phyloP scores from a whole-genome alignment of 495 filamentous ascomycete genomes.

The Cenococcum geophilum region DNA sequence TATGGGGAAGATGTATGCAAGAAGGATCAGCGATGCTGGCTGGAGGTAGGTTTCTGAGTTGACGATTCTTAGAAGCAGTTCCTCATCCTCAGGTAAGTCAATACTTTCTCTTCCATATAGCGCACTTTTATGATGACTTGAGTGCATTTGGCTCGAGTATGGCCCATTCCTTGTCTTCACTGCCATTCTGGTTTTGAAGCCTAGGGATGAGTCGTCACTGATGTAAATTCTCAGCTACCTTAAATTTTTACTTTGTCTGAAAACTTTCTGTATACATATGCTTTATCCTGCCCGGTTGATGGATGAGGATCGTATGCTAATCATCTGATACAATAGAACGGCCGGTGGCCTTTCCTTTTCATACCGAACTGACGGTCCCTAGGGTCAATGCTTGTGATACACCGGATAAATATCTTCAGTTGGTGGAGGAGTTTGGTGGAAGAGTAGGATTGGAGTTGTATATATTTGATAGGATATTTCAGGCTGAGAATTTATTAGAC shows the following conservation, averaged over 20 bases:
- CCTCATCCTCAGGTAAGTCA: slow-evolving; percentile 10
- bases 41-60: slow-evolving; percentile 68
- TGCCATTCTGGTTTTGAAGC: slow-evolving; percentile 50
- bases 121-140: slow-evolving; percentile 79
- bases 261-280: slow-evolving; percentile 17
- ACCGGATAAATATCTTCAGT: slow-evolving; percentile 70
- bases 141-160: slow-evolving; percentile 99
- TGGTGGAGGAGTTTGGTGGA: slow-evolving; percentile 71
- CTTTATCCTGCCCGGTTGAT: not conserved
- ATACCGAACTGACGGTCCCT: slow-evolving; percentile 21
- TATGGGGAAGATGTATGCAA: slow-evolving; percentile 99
- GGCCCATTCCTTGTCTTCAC: slow-evolving; percentile 41
- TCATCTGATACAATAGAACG: not conserved
- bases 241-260: slow-evolving; percentile 77
- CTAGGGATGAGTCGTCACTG: slow-evolving; percentile 56
- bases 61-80: not conserved
- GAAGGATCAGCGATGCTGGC: slow-evolving; percentile 75
- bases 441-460: slow-evolving; percentile 48
- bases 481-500: slow-evolving; percentile 57
- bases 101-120: slow-evolving; percentile 24
- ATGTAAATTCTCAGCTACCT: slow-evolving; percentile 99
- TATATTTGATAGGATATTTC: slow-evolving; percentile 29
- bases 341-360: not conserved
- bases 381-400: slow-evolving; percentile 95
- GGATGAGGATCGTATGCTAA: slow-evolving; percentile 7